A percentile compares a stretch with the other conserved stretches of the same genome.
These are phyloP conservation scores for Boeremia lycopersici DNA, from an alignment of 2,329 filamentous ascomycete species.

Conservation along the genomic window DNA sequence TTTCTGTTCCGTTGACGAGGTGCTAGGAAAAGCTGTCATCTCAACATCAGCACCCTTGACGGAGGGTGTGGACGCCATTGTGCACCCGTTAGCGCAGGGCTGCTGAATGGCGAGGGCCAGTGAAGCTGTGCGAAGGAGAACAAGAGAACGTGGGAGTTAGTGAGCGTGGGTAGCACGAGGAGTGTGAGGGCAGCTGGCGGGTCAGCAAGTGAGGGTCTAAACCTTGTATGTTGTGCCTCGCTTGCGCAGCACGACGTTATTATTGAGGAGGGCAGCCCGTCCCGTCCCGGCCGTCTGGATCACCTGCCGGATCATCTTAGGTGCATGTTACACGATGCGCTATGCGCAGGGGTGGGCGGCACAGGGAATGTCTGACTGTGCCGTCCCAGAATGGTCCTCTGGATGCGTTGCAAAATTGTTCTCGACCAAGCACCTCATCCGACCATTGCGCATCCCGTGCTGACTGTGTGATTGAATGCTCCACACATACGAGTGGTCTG, in stretches of 20 bases:
- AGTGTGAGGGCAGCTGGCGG: neutral
- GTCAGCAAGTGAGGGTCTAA: constrained; percentile 6
- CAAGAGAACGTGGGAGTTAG: neutral
- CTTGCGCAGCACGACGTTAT: constrained; percentile 9
- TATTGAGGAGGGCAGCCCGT: neutral
- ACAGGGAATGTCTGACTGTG: neutral
- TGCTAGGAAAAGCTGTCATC: constrained; percentile 12
- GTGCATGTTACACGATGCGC: constrained; percentile 8
- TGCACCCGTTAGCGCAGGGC: neutral
- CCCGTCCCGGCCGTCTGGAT: constrained; percentile 9
- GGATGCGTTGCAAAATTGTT: neutral
- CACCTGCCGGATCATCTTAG: constrained; percentile 22
- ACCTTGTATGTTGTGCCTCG: constrained; percentile 2
- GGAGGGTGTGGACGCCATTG: constrained; percentile 15
- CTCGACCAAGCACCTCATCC: neutral
- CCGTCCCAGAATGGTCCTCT: neutral
- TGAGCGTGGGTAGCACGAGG: neutral
- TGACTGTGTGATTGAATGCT: neutral
- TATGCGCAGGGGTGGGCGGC: constrained; percentile 13
- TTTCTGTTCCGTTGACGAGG: constrained; percentile 16
- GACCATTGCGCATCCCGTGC: neutral
- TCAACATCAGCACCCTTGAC: constrained; percentile 21
- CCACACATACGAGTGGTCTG: neutral
- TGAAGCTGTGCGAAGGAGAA: neutral
- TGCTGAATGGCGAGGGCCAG: neutral